Conservation (phyloP, 1,284 basidiomycete genomes). For the Xerocomus nothofagi region DNA sequence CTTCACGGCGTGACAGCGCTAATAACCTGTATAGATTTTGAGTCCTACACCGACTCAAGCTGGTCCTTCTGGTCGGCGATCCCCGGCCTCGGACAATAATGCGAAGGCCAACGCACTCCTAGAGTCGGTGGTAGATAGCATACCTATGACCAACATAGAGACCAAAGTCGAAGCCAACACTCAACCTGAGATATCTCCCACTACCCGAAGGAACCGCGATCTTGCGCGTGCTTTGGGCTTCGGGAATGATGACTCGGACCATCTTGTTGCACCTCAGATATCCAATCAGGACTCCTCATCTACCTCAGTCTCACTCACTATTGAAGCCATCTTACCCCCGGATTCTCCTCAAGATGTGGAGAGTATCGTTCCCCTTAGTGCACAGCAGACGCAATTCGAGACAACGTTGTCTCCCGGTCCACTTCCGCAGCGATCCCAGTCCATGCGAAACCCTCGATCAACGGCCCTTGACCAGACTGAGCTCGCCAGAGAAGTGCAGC, state of each 20-base stretch:
- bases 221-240: slow-evolving; percentile 70
- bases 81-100: slow-evolving; percentile 44
- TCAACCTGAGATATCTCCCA: slow-evolving; percentile 44
- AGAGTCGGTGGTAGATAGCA: slow-evolving; percentile 67
- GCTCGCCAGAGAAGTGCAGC: slow-evolving; percentile 65
- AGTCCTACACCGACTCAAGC: slow-evolving; percentile 46
- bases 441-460: slow-evolving; percentile 40
- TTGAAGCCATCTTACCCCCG: slow-evolving; percentile 29
- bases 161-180: slow-evolving; percentile 24
- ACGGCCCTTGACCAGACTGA: slow-evolving; percentile 48
- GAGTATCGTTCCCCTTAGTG: slow-evolving; percentile 8
- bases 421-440: slow-evolving; percentile 35
- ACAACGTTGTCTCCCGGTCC: slow-evolving; percentile 17
- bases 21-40: slow-evolving; percentile 43
- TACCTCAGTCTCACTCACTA: slow-evolving; percentile 30
- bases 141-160: slow-evolving; percentile 43
- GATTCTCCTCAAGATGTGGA: slow-evolving; percentile 26
- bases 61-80: slow-evolving; percentile 30
- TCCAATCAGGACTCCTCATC: slow-evolving; percentile 23
- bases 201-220: slow-evolving; percentile 63
- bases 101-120: slow-evolving; percentile 64
- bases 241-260: slow-evolving; percentile 42
- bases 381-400: slow-evolving; percentile 4
- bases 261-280: slow-evolving; percentile 22
- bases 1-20: slow-evolving; percentile 9